phyloP scores from a whole-genome alignment of 257 asterid species.

The Lantana camara region DNA sequence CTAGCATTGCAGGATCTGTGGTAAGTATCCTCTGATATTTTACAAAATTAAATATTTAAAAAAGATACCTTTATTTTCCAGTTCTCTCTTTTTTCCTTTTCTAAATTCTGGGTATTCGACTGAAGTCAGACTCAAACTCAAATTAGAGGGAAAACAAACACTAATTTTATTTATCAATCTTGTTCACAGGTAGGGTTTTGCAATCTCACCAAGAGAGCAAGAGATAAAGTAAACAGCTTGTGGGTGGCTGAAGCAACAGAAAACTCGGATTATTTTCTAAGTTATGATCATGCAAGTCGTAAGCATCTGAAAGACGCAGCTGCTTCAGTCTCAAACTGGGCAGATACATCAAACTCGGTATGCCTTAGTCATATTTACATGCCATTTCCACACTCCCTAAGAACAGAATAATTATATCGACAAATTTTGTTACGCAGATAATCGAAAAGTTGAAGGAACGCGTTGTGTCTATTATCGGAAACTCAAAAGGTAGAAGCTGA shows the following conservation, averaged over 20 bases:
- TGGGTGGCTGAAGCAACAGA: conserved; percentile 98
- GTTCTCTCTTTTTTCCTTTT: too few relatives aligned
- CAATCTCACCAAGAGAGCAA: conserved; percentile 80
- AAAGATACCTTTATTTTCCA: too few relatives aligned
- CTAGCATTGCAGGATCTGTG: conserved; percentile 68
- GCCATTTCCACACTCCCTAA: conserved; percentile 3
- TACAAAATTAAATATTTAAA: too few relatives aligned
- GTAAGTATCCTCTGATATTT: conserved; percentile 43
- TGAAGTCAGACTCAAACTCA: too few relatives aligned
- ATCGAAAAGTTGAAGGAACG: conserved; percentile 55
- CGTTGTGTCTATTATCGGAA: conserved; percentile 56
- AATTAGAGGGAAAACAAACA: too few relatives aligned
- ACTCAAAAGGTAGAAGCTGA: conserved; percentile 35
- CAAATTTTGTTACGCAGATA: conserved; percentile 45
- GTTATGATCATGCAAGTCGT: conserved; percentile 47
- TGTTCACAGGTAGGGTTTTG: conserved; percentile 86
- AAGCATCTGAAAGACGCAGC: conserved; percentile 66
- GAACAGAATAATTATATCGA: conserved; percentile 1
- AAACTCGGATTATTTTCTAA: conserved; percentile 69
- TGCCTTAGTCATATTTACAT: conserved; percentile 19
- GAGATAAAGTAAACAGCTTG: conserved; percentile 63
- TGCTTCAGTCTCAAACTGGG: conserved; percentile 71
- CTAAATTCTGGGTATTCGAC: too few relatives aligned
- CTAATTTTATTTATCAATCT: too few relatives aligned
- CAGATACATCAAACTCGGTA: conserved; percentile 62